Evolutionary conservation across 768 basidiomycete species (phyloP).

Genomic region (Mycena kentingensis): DNA sequence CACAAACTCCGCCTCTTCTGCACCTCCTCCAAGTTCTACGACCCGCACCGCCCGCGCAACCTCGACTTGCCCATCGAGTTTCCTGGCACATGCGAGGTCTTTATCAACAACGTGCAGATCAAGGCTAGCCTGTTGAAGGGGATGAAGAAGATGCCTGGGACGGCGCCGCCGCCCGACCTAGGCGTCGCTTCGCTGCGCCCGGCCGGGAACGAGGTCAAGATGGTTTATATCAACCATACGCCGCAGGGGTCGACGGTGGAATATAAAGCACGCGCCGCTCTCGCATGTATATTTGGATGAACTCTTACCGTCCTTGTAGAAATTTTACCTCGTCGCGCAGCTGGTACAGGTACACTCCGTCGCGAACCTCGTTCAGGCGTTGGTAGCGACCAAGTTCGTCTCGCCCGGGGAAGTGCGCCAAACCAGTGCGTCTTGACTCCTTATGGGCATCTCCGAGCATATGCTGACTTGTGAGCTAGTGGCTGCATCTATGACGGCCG

Average conservation of each 20-base stretch:
- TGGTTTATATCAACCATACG: slow-evolving; percentile 58
- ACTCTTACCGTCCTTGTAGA: slow-evolving; percentile 36
- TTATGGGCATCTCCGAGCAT: background rate
- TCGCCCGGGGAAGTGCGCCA: slow-evolving; percentile 49
- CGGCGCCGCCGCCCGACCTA: slow-evolving; percentile 60
- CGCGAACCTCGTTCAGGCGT: slow-evolving; percentile 51
- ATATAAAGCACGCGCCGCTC: slow-evolving; percentile 40
- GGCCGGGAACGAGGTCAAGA: slow-evolving; percentile 50
- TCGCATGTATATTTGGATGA: slow-evolving; percentile 29
- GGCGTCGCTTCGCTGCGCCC: slow-evolving; percentile 21
- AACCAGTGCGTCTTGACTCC: slow-evolving; percentile 44
- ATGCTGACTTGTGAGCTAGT: slow-evolving; percentile 33
- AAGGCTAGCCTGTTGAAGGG: slow-evolving; percentile 56
- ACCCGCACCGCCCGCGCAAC: slow-evolving; percentile 36
- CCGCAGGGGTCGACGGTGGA: slow-evolving; percentile 43
- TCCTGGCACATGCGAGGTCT: slow-evolving; percentile 64
- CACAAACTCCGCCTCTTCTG: slow-evolving; percentile 68
- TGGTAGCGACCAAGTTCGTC: slow-evolving; percentile 55
- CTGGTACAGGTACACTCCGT: slow-evolving; percentile 62
- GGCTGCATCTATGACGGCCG: slow-evolving; percentile 43
- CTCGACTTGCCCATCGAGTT: slow-evolving; percentile 62
- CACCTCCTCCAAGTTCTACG: slow-evolving; percentile 58
- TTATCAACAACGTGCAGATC: slow-evolving; percentile 54
- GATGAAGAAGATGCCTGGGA: slow-evolving; percentile 72
- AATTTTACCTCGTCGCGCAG: slow-evolving; percentile 63